These are phyloP conservation scores for Macroventuria anomochaeta DNA, from an alignment of 2,329 filamentous ascomycete species.

Conservation along the genomic window DNA sequence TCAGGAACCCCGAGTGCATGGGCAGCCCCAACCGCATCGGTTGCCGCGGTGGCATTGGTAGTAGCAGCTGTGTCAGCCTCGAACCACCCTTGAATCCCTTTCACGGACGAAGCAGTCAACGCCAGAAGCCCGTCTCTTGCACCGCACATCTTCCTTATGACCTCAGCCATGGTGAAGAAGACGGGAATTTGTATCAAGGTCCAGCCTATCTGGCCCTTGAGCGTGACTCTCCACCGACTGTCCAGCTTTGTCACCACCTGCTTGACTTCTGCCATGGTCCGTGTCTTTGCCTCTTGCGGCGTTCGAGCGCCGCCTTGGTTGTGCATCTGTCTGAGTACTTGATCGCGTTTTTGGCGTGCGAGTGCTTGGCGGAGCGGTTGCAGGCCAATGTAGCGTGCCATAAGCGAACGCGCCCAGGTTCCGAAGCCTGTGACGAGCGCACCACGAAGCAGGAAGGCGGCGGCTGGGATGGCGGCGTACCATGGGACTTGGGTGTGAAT, in stretches of 20 bases:
- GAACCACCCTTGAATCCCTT: conserved; percentile 3
- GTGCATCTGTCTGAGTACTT: conserved; percentile 17
- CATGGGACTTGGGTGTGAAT: conserved; percentile 64
- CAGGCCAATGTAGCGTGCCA: conserved; percentile 52
- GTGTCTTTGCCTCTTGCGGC: conserved; percentile 22
- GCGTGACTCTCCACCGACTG: conserved; percentile 38
- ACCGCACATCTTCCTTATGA: conserved; percentile 45
- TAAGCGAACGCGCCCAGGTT: conserved; percentile 51
- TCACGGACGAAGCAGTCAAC: conserved; percentile 25
- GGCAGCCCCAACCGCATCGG: background rate
- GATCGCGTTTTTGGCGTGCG: conserved; percentile 30
- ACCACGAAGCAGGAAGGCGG: conserved; percentile 59
- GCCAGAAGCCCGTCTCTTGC: conserved; percentile 40
- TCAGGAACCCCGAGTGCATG: background rate
- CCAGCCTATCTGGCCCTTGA: conserved; percentile 36
- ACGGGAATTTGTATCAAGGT: conserved; percentile 44
- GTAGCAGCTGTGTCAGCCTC: background rate
- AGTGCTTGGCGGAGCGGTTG: conserved; percentile 50
- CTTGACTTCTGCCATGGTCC: conserved; percentile 25
- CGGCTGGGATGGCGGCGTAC: conserved; percentile 61
- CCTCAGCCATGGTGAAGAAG: conserved; percentile 48
- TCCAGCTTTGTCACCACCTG: conserved; percentile 35
- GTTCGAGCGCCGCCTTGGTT: conserved; percentile 29
- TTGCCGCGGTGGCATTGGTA: background rate
- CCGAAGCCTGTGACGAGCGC: conserved; percentile 56